phyloP scores from a whole-genome alignment of 2,329 filamentous ascomycete species.

The Diaporthe sp. region DNA sequence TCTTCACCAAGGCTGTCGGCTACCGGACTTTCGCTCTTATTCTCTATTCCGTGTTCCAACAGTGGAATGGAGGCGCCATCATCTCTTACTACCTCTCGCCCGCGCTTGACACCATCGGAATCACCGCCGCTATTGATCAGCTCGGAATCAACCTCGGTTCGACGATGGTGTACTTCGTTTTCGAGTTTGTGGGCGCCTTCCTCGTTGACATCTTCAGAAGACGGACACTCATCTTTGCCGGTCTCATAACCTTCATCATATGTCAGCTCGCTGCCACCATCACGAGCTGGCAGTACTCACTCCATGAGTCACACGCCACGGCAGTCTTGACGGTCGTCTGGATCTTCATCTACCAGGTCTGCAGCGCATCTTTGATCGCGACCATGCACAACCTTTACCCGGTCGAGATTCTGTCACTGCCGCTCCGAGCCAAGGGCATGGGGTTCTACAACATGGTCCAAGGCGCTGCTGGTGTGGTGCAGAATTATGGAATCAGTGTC shows the following conservation, averaged over 20 bases:
- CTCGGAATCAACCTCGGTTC: slow-evolving; percentile 55
- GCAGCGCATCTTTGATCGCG: slow-evolving; percentile 55
- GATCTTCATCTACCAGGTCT: slow-evolving; percentile 60
- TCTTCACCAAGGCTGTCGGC: slow-evolving; percentile 54
- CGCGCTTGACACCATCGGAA: slow-evolving; percentile 54
- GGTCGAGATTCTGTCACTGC: slow-evolving; percentile 54
- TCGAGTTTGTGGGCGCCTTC: slow-evolving; percentile 53
- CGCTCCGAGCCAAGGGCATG: slow-evolving; percentile 57
- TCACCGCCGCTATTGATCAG: slow-evolving; percentile 48
- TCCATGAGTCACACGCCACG: slow-evolving; percentile 44
- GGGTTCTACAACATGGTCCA: slow-evolving; percentile 56
- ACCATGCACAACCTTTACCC: slow-evolving; percentile 61
- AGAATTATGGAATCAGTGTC: slow-evolving; percentile 58
- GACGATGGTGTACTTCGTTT: slow-evolving; percentile 57
- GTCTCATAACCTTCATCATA: slow-evolving; percentile 54
- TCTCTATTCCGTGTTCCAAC: slow-evolving; percentile 57
- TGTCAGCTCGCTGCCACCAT: slow-evolving; percentile 57
- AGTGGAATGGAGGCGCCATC: slow-evolving; percentile 59
- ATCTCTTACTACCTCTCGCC: slow-evolving; percentile 53
- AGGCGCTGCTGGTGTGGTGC: slow-evolving; percentile 53
- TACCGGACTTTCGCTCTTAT: slow-evolving; percentile 55
- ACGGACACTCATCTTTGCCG: slow-evolving; percentile 56
- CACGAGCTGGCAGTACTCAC: slow-evolving; percentile 56
- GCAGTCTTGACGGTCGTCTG: slow-evolving; percentile 56
- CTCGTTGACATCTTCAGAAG: slow-evolving; percentile 54